Conservation (phyloP, 2,329 filamentous ascomycete species). For the Colletotrichum endophyticum region DNA sequence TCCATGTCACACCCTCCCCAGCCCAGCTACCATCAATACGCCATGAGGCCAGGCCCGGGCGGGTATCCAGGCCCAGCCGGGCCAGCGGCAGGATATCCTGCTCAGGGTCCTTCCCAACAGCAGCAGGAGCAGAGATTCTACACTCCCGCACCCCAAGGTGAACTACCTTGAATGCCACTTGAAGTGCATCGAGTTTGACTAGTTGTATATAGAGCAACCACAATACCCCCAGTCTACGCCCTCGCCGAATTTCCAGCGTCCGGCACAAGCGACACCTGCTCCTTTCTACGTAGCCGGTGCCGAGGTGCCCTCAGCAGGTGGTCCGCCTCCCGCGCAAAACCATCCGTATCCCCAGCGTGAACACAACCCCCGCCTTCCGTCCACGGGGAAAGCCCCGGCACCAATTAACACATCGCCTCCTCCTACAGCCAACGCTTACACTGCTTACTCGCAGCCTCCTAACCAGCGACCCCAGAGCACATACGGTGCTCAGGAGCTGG, state of each 20-base stretch:
- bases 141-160: constrained; percentile 62
- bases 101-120: constrained; percentile 44
- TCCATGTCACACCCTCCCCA: constrained; percentile 96
- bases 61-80: constrained; percentile 43
- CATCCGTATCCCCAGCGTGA: constrained; percentile 60
- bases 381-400: constrained; percentile 52
- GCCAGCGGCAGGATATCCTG: constrained; percentile 37
- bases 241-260: constrained; percentile 60
- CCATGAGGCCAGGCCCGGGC: constrained; percentile 55
- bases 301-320: constrained; percentile 51
- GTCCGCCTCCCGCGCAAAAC: constrained; percentile 31
- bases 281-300: constrained; percentile 71
- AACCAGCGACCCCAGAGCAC: constrained; percentile 68
- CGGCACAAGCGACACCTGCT: constrained; percentile 53
- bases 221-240: constrained; percentile 54
- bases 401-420: constrained; percentile 58
- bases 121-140: constrained; percentile 63
- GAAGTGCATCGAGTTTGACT: constrained; percentile 26
- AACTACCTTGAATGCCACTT: constrained; percentile 25
- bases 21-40: constrained; percentile 75
- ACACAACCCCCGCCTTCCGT: constrained; percentile 51
- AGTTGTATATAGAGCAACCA: constrained; percentile 43
- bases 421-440: constrained; percentile 53
- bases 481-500: constrained; percentile 77
- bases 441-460: constrained; percentile 51